These are phyloP conservation scores for Polytolypa hystricis DNA, from an alignment of 2,329 filamentous ascomycete genomes.

Conservation along the genomic window DNA sequence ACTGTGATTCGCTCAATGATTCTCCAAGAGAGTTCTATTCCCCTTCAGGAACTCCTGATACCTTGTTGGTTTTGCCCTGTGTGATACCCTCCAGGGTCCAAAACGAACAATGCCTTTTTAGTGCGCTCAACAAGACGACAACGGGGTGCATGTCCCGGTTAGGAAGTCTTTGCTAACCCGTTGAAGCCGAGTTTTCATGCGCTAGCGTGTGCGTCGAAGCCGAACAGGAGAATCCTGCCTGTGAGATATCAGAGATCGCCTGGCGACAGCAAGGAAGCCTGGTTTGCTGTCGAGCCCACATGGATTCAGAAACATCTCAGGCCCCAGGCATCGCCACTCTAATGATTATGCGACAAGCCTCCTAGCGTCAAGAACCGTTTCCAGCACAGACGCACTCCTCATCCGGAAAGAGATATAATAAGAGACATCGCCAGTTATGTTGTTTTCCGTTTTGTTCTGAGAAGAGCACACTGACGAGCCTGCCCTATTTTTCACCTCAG, in stretches of 20 bases:
- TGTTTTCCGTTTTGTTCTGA: constrained; percentile 16
- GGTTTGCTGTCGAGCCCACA: constrained; percentile 6
- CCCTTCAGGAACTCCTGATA: constrained; percentile 9
- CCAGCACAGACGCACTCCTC: constrained; percentile 1
- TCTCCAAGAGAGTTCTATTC: not conserved
- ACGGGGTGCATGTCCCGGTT: constrained; percentile 6
- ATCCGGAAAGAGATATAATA: constrained; percentile 1
- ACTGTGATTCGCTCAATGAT: constrained; percentile 1
- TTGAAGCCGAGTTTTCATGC: constrained; percentile 6
- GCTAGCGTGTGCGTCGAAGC: not conserved
- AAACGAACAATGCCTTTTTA: constrained; percentile 8
- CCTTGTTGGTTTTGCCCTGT: constrained; percentile 11
- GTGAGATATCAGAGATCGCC: constrained; percentile 3
- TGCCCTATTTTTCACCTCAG: constrained; percentile 1
- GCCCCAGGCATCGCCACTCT: constrained; percentile 10
- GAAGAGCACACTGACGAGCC: constrained; percentile 1
- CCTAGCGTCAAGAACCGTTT: constrained; percentile 9
- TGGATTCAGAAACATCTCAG: constrained; percentile 12
- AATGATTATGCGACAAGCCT: constrained; percentile 9
- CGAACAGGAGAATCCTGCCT: not conserved
- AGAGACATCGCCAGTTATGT: not conserved
- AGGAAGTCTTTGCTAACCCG: constrained; percentile 6
- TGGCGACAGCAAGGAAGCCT: not conserved
- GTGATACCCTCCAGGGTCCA: constrained; percentile 8
- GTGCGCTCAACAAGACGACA: constrained; percentile 5